Percentiles rank a stretch among this genome's conserved stretches.
Evolutionary conservation across 108 stramenopile genomes (phyloP).

Genomic region (Craspedostauros australis): DNA sequence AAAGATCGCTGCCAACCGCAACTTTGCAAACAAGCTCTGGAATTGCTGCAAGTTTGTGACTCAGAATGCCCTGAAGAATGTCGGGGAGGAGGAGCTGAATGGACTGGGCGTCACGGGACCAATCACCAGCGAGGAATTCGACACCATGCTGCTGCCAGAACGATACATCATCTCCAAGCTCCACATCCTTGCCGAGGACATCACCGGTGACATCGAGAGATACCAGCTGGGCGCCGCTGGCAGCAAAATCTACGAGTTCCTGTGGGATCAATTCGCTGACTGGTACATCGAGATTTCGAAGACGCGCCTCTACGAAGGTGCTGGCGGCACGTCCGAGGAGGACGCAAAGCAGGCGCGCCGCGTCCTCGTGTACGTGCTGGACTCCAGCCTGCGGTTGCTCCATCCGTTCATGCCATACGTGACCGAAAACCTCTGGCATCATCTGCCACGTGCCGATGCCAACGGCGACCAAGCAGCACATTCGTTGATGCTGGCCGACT

Average conservation of each 20-base stretch:
- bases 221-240: slow-evolving; percentile 86
- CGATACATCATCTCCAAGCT: slow-evolving; percentile 89
- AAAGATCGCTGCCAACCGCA: slow-evolving; percentile 80
- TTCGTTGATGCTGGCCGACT: slow-evolving; percentile 80
- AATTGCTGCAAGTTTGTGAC: slow-evolving; percentile 92
- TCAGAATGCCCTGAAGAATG: slow-evolving; percentile 77
- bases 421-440: slow-evolving; percentile 97
- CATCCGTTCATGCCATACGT: slow-evolving; percentile 99
- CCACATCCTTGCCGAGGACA: slow-evolving; percentile 73
- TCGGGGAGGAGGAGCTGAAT: slow-evolving; percentile 41
- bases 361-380: slow-evolving; percentile 92
- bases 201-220: slow-evolving; percentile 84
- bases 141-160: slow-evolving; percentile 71
- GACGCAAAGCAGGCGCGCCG: slow-evolving; percentile 77
- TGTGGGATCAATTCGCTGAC: slow-evolving; percentile 97
- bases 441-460: slow-evolving; percentile 64
- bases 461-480: slow-evolving; percentile 50
- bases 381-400: slow-evolving; percentile 86
- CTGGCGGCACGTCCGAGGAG: slow-evolving; percentile 60
- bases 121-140: slow-evolving; percentile 72
- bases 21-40: slow-evolving; percentile 98
- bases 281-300: slow-evolving; percentile 96
- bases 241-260: slow-evolving; percentile 87
- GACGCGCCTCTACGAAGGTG: slow-evolving; percentile 80
- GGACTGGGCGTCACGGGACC: slow-evolving; percentile 68